phyloP scores from a whole-genome alignment of 352 stramenopile genomes.

The Thalassiosira oceanica region DNA sequence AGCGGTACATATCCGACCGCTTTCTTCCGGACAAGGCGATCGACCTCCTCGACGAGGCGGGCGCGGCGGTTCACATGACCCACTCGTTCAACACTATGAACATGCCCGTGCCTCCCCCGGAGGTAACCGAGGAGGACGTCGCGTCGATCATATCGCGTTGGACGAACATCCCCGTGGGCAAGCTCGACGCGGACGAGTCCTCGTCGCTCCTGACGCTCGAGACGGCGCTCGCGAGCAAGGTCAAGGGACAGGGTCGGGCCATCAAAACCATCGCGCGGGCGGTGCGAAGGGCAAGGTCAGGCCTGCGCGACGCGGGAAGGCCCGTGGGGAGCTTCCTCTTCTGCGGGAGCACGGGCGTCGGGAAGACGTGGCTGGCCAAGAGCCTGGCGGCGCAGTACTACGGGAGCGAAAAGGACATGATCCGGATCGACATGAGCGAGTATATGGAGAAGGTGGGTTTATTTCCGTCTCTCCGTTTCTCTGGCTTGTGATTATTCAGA shows the following conservation, averaged over 20 bases:
- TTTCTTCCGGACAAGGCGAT: conserved; percentile 96
- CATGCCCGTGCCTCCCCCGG: conserved; percentile 7
- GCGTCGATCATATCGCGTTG: conserved; percentile 81
- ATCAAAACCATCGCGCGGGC: conserved; percentile 89
- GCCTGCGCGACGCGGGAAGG: conserved; percentile 86
- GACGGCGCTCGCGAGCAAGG: conserved; percentile 81
- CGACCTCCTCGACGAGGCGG: conserved; percentile 93
- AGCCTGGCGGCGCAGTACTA: conserved; percentile 90
- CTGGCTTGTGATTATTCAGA: conserved; percentile 85
- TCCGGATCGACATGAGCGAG: conserved; percentile 94
- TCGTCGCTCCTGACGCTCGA: conserved; percentile 90
- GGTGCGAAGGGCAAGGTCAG: conserved; percentile 87
- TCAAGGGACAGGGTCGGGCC: conserved; percentile 89
- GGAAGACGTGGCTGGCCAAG: conserved; percentile 89
- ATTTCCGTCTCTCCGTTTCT: background rate
- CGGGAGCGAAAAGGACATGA: conserved; percentile 88
- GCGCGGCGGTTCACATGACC: conserved; percentile 83
- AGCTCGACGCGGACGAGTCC: conserved; percentile 90
- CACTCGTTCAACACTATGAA: conserved; percentile 37
- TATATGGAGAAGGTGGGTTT: conserved; percentile 20
- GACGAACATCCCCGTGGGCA: conserved; percentile 90
- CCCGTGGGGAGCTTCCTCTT: conserved; percentile 89
- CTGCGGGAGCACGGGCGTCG: conserved; percentile 74
- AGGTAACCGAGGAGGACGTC: conserved; percentile 74
- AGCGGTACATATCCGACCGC: conserved; percentile 90